Base-by-base conservation (phyloP, 306 rosid genomes). In the Fagus sylvatica region DNA sequence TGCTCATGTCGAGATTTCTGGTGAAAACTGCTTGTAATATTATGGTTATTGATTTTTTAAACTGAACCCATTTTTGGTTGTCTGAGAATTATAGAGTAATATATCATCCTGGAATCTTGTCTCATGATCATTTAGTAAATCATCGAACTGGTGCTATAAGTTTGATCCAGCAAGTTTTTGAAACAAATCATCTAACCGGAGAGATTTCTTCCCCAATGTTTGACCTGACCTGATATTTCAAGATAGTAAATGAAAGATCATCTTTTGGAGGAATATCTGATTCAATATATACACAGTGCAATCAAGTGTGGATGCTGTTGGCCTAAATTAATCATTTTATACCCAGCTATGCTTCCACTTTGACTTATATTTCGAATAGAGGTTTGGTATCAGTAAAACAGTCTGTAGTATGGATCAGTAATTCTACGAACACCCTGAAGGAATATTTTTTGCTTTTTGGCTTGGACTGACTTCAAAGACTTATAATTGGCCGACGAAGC, bases 1-100 rank as follows among this genome's bases (percentile, higher is more conserved):
- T 94, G 98, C 72, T 90, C 98, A 1, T 92, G 97, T 73, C 61
- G 85, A 83, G 94, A 92, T 77, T 92, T 91, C 80, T 94, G 98
- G 97, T 92, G 89, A 92, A 82, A 37, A 74, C 7, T 41, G 40
- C 13, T 9, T 19, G 40, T 4, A 60, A 59, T 16, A 28, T 74
- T 17, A 9, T 43, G 9, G 30, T 33, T 32, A 3, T 30, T 5
- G 12, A 17, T 17, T 65, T 11, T 36, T 16, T 37, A 6, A 46
- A 37, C 9, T 17, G 69, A 64, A 64, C 6, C 41, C 70, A 36
- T 64, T 13, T 7, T 65, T 37, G 28, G 39, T 17, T 42, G 8
- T 19, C 11, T 36, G 70, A 37, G 28, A 65, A 65, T 17, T 37
- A 7, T 39, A 36, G 30, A 6, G 48, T 13, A 6, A 7, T 6